These are phyloP conservation scores for Debaryomycetaceae sp. DNA, from an alignment of 1,139 yeast genomes.

Conservation along the genomic window DNA sequence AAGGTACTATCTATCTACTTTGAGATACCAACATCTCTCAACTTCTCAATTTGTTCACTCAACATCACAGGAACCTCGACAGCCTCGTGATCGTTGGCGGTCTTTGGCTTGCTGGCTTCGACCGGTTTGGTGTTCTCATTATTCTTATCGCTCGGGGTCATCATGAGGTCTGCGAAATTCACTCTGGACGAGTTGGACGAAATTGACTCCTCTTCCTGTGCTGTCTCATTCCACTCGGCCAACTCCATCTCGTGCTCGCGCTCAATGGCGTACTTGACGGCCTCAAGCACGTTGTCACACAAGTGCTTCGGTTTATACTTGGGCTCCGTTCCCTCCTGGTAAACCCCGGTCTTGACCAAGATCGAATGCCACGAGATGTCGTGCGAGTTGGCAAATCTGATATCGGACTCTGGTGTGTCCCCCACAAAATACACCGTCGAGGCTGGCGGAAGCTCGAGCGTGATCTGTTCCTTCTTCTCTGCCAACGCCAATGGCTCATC, in stretches of 20 bases:
- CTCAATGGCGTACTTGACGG: slow-evolving; percentile 79
- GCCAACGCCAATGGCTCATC: slow-evolving; percentile 24
- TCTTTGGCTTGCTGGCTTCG: slow-evolving; percentile 1
- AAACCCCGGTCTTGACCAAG: slow-evolving; percentile 83
- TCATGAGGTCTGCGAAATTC: slow-evolving; percentile 46
- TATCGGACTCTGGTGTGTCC: slow-evolving; percentile 90
- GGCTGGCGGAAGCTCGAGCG: slow-evolving; percentile 71
- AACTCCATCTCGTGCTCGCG: slow-evolving; percentile 71
- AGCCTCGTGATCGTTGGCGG: slow-evolving; percentile 31
- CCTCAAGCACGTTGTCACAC: slow-evolving; percentile 72
- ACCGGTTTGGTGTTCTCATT: slow-evolving; percentile 4
- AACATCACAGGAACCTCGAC: slow-evolving; percentile 43
- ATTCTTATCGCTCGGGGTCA: slow-evolving; percentile 41
- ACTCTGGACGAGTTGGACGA: slow-evolving; percentile 31
- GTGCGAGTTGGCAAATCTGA: slow-evolving; percentile 81
- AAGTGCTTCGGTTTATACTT: slow-evolving; percentile 73
- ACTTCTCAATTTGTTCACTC: slow-evolving; percentile 36
- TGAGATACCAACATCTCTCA: slow-evolving; percentile 31
- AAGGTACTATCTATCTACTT: slow-evolving; percentile 4
- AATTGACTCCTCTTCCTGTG: slow-evolving; percentile 28
- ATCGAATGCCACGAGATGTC: slow-evolving; percentile 83
- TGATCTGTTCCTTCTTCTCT: slow-evolving; percentile 34
- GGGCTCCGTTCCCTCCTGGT: slow-evolving; percentile 74
- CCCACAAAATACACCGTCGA: slow-evolving; percentile 87
- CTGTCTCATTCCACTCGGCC: slow-evolving; percentile 65